These are phyloP conservation scores for Penicillium sp. DNA, from an alignment of 2,329 filamentous ascomycete genomes.

Conservation along the genomic window DNA sequence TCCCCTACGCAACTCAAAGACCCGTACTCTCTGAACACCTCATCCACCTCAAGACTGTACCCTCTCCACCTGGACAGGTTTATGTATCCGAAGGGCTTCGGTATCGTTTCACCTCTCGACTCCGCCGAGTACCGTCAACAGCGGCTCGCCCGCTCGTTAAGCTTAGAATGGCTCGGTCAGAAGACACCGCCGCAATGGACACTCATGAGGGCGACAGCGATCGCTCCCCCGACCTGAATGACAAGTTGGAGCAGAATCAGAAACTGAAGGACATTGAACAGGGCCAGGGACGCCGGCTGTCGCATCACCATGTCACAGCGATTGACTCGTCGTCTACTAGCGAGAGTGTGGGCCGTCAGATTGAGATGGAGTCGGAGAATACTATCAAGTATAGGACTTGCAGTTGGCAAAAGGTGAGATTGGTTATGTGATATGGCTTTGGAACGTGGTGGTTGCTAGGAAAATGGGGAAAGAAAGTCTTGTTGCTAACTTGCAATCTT, in stretches of 20 bases:
- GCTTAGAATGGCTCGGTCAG: conserved; percentile 46
- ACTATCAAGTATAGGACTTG: conserved; percentile 92
- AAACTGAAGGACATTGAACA: conserved; percentile 41
- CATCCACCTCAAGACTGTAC: neutral
- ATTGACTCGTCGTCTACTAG: conserved; percentile 47
- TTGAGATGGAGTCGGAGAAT: conserved; percentile 76
- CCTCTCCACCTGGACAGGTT: conserved; percentile 25
- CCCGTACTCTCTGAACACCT: neutral
- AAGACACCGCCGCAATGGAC: conserved; percentile 29
- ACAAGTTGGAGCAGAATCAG: conserved; percentile 32
- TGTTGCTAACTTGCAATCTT: conserved; percentile 4
- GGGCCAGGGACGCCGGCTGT: conserved; percentile 31
- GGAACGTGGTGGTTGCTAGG: neutral
- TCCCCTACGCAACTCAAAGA: neutral
- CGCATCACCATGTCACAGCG: conserved; percentile 27
- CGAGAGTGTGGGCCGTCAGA: conserved; percentile 67
- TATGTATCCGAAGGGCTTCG: conserved; percentile 44
- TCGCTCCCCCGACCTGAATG: conserved; percentile 29
- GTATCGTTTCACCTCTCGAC: conserved; percentile 32
- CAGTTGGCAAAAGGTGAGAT: conserved; percentile 81
- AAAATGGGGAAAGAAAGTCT: neutral
- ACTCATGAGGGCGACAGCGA: conserved; percentile 26
- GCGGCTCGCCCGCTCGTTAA: conserved; percentile 45
- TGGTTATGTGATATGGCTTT: neutral
- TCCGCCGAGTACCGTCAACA: conserved; percentile 41